Base-by-base conservation (phyloP, 345 rosid genomes). In the Populus davidiana region DNA sequence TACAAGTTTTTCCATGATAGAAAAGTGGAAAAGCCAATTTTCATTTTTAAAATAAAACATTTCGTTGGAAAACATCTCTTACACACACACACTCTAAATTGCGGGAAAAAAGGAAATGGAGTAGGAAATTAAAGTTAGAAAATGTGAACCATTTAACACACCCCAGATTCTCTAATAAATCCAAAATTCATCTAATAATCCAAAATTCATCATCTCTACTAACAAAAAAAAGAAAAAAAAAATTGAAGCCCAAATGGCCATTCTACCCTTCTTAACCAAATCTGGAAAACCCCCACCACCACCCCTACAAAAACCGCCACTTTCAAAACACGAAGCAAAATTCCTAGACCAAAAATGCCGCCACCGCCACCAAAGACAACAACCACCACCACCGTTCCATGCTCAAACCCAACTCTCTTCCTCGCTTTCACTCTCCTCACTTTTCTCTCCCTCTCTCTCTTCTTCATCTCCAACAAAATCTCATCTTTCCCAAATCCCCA, bases 401-500 rank as follows among this genome's bases (percentile, higher is more conserved):
- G 72, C 72, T 70, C 76, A 13, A 52, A 65, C 2, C 36, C 82
- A 10, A 25, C 33, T 44, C 75, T 75, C 59, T 75, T 72, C 29
- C 54, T 72, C 31, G 9, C 56, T 9, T 80, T 38, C 50, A n/a
- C 70, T 23, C 3, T 39, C 33, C 3, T 64, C 27, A 70, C 73
- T 39, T 62, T 20, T 63, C 23, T 66, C 17, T 35, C 5, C 9
- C 29, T 52, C 78, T 29, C 31, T 14, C 39, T 73, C 65, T 25
- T 74, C 67, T 63, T 39, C 31, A 14, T 56, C 44, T 31, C 72
- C 43, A 67, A 8, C 1, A 17, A 72, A 11, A 41, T 12, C 47
- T 59, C 71, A 63, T 80, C 76, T 74, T 27, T 70, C 50, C 69
- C 33, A 11, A 49, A 12, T 75, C 56, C 59, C 54, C 75, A 70